Percentiles rank a stretch among this genome's conserved stretches.
Conservation (phyloP, 2,329 filamentous ascomycete genomes). For the Exophiala alcalophila region DNA sequence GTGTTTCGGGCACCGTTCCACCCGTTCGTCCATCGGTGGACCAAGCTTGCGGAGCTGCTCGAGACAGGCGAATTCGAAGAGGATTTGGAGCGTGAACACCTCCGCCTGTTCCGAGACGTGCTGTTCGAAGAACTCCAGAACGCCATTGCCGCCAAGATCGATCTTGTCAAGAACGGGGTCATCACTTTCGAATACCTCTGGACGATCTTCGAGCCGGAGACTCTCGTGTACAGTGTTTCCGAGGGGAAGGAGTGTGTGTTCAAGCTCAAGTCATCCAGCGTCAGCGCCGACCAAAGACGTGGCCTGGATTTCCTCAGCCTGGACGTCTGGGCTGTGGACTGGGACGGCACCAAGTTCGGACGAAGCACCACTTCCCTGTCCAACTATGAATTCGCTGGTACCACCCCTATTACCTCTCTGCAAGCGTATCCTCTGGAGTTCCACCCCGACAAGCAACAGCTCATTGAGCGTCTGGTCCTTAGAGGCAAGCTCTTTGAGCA, state of each 20-base stretch:
- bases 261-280: slow-evolving; percentile 29
- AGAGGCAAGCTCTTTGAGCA: slow-evolving; percentile 48
- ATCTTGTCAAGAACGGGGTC: slow-evolving; percentile 54
- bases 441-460: slow-evolving; percentile 36
- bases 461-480: slow-evolving; percentile 42
- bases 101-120: slow-evolving; percentile 48
- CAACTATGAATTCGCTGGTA: slow-evolving; percentile 41
- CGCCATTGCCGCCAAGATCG: slow-evolving; percentile 49
- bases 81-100: slow-evolving; percentile 41
- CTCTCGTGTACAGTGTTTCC: slow-evolving; percentile 36
- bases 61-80: slow-evolving; percentile 46
- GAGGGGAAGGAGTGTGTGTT: slow-evolving; percentile 41
- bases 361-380: slow-evolving; percentile 32
- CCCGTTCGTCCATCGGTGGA: slow-evolving; percentile 66
- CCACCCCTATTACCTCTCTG: slow-evolving; percentile 35
- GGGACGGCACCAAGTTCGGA: slow-evolving; percentile 40
- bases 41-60: slow-evolving; percentile 39
- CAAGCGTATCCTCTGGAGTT: slow-evolving; percentile 35
- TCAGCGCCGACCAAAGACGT: slow-evolving; percentile 11
- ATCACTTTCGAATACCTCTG: slow-evolving; percentile 51
- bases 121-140: slow-evolving; percentile 53
- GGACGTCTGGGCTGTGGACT: slow-evolving; percentile 34
- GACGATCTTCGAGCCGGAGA: slow-evolving; percentile 36
- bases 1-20: slow-evolving; percentile 61
- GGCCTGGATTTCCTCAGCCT: slow-evolving; percentile 16